Percentiles rank a stretch among this genome's conserved stretches.
Evolutionary conservation across 2,329 filamentous ascomycete genomes (phyloP).

Genomic region (Beauveria australis): DNA sequence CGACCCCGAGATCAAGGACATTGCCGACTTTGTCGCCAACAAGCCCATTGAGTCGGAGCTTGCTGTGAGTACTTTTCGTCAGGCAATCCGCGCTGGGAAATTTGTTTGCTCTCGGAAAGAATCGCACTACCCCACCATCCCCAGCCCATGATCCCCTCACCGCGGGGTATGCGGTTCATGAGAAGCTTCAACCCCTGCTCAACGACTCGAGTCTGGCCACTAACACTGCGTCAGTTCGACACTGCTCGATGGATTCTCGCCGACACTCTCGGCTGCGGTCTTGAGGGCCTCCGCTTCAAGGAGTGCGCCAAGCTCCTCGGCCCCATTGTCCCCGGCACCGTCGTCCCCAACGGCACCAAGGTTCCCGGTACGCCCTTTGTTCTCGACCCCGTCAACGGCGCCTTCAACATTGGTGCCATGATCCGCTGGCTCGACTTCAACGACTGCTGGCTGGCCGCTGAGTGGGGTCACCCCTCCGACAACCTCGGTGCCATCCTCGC

Average conservation of each 20-base stretch:
- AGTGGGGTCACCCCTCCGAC: conserved; percentile 98
- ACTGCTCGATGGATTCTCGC: conserved; percentile 95
- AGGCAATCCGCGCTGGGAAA: neutral
- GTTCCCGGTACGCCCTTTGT: conserved; percentile 90
- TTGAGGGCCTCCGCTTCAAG: conserved; percentile 91
- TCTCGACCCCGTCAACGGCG: conserved; percentile 89
- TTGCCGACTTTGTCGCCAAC: conserved; percentile 90
- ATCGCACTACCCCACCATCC: conserved; percentile 12
- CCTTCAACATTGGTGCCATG: conserved; percentile 98
- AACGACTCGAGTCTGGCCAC: neutral
- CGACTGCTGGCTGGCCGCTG: conserved; percentile 97
- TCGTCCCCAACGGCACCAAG: conserved; percentile 84
- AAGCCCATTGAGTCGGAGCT: conserved; percentile 85
- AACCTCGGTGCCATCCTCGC: conserved; percentile 95
- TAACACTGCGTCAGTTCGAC: conserved; percentile 57
- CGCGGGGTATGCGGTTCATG: neutral
- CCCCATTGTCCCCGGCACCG: conserved; percentile 80
- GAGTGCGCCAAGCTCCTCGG: conserved; percentile 94
- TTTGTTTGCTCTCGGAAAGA: neutral
- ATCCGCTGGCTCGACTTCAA: conserved; percentile 99
- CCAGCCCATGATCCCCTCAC: conserved; percentile 1
- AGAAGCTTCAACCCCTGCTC: conserved; percentile 11
- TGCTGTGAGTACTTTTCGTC: conserved; percentile 57
- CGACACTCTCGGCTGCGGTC: conserved; percentile 92
- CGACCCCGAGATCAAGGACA: conserved; percentile 89